phyloP scores from a whole-genome alignment of 352 stramenopile species.

The Pythium chondricola region DNA sequence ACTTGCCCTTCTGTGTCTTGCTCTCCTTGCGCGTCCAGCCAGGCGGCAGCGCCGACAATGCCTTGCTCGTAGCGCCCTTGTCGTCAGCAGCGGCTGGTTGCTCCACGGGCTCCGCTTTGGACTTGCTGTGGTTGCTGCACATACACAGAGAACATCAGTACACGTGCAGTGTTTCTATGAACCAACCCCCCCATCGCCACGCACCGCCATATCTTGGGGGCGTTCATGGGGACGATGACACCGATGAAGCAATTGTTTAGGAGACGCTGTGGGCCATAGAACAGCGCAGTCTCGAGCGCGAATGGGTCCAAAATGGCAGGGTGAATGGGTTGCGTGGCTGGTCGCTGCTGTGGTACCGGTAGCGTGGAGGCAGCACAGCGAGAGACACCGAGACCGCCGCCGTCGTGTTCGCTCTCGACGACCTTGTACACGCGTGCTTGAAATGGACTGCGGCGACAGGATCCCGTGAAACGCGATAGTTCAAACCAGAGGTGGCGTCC shows the following conservation, averaged over 20 bases:
- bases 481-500: constrained; percentile 22
- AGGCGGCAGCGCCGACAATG: constrained; percentile 27
- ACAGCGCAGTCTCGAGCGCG: too few relatives aligned
- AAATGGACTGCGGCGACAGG: too few relatives aligned
- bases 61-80: constrained; percentile 1
- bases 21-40: constrained; percentile 83
- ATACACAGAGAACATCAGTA: background rate
- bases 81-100: constrained; percentile 1
- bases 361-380: too few relatives aligned
- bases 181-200: background rate
- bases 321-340: too few relatives aligned
- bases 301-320: too few relatives aligned
- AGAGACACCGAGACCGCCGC: too few relatives aligned
- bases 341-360: too few relatives aligned
- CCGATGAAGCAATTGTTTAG: too few relatives aligned
- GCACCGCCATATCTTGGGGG: constrained; percentile 7
- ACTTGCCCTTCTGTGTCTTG: constrained; percentile 80
- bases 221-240: background rate
- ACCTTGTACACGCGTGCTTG: too few relatives aligned
- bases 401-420: too few relatives aligned
- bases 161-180: background rate
- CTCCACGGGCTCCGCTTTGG: constrained; percentile 3
- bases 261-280: too few relatives aligned
- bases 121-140: constrained; percentile 3
- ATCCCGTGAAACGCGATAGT: constrained; percentile 20